Base-by-base conservation (phyloP, 352 stramenopile genomes). In the Pythium aphanidermatum region DNA sequence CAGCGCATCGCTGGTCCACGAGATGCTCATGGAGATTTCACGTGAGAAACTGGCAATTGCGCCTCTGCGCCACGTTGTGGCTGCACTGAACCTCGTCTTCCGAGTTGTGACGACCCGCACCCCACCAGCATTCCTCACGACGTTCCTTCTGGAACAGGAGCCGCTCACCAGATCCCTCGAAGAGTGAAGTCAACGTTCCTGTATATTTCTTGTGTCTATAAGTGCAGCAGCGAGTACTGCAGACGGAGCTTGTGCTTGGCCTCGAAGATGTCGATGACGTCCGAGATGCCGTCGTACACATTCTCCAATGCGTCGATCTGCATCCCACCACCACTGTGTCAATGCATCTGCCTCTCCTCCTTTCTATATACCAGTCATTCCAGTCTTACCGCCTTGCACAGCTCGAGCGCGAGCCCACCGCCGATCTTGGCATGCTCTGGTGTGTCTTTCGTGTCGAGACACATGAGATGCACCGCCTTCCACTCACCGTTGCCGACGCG, bases 371-470 rank as follows among this genome's bases (percentile, higher is more conserved):
- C n/a, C 14, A 36, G 43, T 25, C 6, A 38, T 13, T 41, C 16
- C 10, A 4, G 1, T 55, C 63, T 25, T 46, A 86, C 74, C 55
- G 71, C 59, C 54, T 84, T 64, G 30, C 79, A 91, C 9, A 95
- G 53, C 39, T 92, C 76, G 13, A 95, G 61, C 13, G 81, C 78
- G 25, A 92, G 67, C 7, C 74, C 77, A 4, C 81, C 83, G 47
- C 83, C 83, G 31, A 85, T 81, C 67, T 90, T 86, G 35, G 84
- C 84, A 54, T 92, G 76, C 27, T 92, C 69, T 13, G 84, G 76
- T 16, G 83, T 91, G 52, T 95, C 84, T 42, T 89, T 92, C 12
- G 83, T 92, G 60, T 95, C 82, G 19, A 95, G 68, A 57, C 84
- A 94, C 32, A 95, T 58, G 53, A 95, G 43, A 55, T 94, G 82